Evolutionary conservation across 2,329 filamentous ascomycete species (phyloP), one percentile per base, ranked within the genome.

Genomic region (Penicillium sclerotigenum): DNA sequence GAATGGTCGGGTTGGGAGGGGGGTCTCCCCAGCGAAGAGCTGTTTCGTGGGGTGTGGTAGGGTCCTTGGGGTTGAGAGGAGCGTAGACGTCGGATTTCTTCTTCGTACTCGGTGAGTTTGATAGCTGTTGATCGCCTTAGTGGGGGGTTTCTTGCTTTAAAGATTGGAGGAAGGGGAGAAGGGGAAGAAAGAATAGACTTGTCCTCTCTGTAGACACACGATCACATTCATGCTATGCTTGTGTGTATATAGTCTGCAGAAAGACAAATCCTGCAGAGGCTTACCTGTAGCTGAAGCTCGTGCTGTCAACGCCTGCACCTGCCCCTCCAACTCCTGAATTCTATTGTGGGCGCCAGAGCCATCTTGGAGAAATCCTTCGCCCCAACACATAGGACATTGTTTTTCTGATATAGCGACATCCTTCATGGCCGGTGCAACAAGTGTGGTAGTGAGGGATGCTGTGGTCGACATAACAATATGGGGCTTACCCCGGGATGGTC

Each of bases 71-170:
- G 47, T 63, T 73, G 67, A 7, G 60, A 48, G 31, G 70, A 63
- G 66, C 72, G 73, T 31, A 86, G 73, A 49, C 74, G 75, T 52
- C 77, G 81, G 24, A 86, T 73, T 67, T 86, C 81, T 61, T 86
- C 83, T 75, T 87, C 84, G 70, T 86, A 86, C 69, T 85, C 81
- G 65, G 82, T 82, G 60, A 85, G 79, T 69, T 77, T 84, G 62
- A 80, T 78, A 47, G 79, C 81, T 82, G 63, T 61, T 54, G 37
- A 50, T 54, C 22, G 37, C 31, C 37, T 54, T 28, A 40, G 45
- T 22, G 28, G 5, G 3, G 24, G 18, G 37, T 2, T 33, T 33
- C 26, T 43, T 37, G 20, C n/a, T 40, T 43, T 37, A 20, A 20
- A 18, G 16, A 8, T 20, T 13, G n/a, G 6, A 34, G 41, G n/a